Conservation (phyloP, 2,329 filamentous ascomycete species). For the Tolypocladium album region DNA sequence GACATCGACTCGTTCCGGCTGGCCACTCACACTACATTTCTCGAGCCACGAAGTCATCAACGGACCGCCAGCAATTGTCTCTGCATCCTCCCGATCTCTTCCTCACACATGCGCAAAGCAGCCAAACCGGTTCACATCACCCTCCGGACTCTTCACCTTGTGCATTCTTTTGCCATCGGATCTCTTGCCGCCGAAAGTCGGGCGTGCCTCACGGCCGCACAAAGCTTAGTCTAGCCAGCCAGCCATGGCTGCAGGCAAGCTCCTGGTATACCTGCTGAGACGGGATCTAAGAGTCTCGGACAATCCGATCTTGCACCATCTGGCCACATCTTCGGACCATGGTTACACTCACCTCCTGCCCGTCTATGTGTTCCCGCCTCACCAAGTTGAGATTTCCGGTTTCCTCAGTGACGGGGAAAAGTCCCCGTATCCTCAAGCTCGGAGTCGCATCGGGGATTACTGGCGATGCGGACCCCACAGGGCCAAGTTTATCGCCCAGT, state of each 20-base stretch:
- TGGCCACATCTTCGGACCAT: slow-evolving; percentile 36
- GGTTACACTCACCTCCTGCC: slow-evolving; percentile 61
- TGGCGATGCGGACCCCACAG: slow-evolving; percentile 67
- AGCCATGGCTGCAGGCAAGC: slow-evolving; percentile 27
- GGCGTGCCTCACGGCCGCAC: background rate
- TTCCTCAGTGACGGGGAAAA: slow-evolving; percentile 45
- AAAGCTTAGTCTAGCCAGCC: background rate
- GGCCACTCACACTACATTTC: background rate
- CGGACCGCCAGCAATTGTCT: background rate
- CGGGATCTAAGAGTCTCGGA: slow-evolving; percentile 64
- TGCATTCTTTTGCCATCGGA: background rate
- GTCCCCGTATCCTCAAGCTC: slow-evolving; percentile 59
- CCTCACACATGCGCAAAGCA: background rate
- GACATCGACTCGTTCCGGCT: slow-evolving; percentile 1
- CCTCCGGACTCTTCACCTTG: background rate
- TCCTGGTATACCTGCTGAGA: slow-evolving; percentile 62
- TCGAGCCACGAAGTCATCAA: background rate
- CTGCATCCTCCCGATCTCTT: background rate
- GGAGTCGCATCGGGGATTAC: slow-evolving; percentile 53
- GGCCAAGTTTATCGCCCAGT: slow-evolving; percentile 61
- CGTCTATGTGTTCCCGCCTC: slow-evolving; percentile 55
- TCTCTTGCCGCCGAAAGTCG: too few relatives aligned
- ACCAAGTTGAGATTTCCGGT: slow-evolving; percentile 66
- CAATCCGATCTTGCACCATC: slow-evolving; percentile 59
- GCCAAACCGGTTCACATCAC: background rate